These are phyloP conservation scores for Fusarium austroafricanum DNA, from an alignment of 2,329 filamentous ascomycete genomes.

Conservation along the genomic window DNA sequence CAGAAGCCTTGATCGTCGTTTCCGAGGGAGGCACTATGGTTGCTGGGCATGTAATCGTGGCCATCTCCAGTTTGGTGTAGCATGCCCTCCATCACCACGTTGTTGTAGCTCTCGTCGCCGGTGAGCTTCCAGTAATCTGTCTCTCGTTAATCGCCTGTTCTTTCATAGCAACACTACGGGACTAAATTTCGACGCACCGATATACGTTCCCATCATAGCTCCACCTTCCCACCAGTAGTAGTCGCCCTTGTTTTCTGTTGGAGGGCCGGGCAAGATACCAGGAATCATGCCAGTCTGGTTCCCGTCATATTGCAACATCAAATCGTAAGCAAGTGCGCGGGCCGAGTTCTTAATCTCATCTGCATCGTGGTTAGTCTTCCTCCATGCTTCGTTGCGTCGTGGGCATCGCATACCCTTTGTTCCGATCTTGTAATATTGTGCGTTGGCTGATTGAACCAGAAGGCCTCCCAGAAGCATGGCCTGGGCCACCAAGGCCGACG, in stretches of 20 bases:
- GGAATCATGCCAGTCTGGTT: conserved; percentile 64
- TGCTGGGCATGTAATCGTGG: conserved; percentile 69
- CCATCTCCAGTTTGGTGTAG: conserved; percentile 68
- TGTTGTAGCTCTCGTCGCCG: conserved; percentile 72
- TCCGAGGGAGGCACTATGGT: conserved; percentile 69
- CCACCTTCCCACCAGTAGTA: conserved; percentile 83
- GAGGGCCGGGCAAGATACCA: conserved; percentile 68
- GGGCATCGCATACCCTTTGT: conserved; percentile 44
- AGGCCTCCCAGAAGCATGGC: conserved; percentile 32
- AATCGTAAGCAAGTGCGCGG: conserved; percentile 61
- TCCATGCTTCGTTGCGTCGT: fast-evolving
- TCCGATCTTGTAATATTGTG: conserved; percentile 47
- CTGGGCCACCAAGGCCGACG: conserved; percentile 16
- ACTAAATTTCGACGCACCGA: conserved; percentile 53
- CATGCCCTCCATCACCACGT: conserved; percentile 66
- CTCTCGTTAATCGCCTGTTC: background rate
- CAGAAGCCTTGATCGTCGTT: conserved; percentile 80
- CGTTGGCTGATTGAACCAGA: conserved; percentile 33
- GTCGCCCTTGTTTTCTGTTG: conserved; percentile 57
- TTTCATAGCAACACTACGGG: fast-evolving
- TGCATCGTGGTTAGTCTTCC: conserved; percentile 29
- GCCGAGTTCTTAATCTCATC: conserved; percentile 61
- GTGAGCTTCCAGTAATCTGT: conserved; percentile 75
- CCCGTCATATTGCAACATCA: conserved; percentile 64
- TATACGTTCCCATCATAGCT: conserved; percentile 74